Base-by-base conservation (phyloP, 208 protist species). In the Acanthamoeba divionensis region DNA sequence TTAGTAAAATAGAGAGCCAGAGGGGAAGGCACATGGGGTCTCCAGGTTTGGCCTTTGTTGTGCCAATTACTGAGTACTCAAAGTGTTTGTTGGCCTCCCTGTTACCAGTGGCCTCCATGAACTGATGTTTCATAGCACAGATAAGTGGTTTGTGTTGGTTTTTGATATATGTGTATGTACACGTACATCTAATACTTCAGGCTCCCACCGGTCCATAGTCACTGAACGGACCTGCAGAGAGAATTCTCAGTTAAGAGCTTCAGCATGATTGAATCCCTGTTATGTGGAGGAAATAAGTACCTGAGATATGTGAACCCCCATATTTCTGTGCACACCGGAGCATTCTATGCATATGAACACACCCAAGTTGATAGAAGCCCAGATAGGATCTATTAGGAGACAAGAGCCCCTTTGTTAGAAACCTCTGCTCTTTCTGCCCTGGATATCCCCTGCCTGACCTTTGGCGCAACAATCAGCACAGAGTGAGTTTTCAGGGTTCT, bases 341-440 rank as follows among this genome's bases (percentile, higher is more conserved):
- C 92, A 94, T 31, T 77, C 55, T 15, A 94, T 94, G 75, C 92
- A 94, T 26, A 94, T 87, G 62, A 92, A 94, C 2, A 94, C 63
- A 2, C 92, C 92, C 26, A 93, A 75, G 52, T 93, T 93, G 13
- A 67, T 91, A n/a, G 66, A 89, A 55, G 57, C 54, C 92, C 92
- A 94, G 1, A 73, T 48, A 12, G 92, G 91, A n/a, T 60, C 91
- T 93, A 65, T 73, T 13, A 24, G 4, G 31, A 44, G 33, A 55
- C 6, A n/a, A n/a, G n/a, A n/a, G n/a, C n/a, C n/a, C n/a, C n/a
- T n/a, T n/a, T 48, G 9, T 15, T 24, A 24, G 45, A 57, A 24
- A 13, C 15, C 36, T 13, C 24, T 24, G 18, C n/a, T 15, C 15
- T 15, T 15, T 71, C 24, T 41, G 18, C 50, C 15, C 24, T 18